phyloP scores from a whole-genome alignment of 768 basidiomycete genomes.

The Pleurotus sapidus region DNA sequence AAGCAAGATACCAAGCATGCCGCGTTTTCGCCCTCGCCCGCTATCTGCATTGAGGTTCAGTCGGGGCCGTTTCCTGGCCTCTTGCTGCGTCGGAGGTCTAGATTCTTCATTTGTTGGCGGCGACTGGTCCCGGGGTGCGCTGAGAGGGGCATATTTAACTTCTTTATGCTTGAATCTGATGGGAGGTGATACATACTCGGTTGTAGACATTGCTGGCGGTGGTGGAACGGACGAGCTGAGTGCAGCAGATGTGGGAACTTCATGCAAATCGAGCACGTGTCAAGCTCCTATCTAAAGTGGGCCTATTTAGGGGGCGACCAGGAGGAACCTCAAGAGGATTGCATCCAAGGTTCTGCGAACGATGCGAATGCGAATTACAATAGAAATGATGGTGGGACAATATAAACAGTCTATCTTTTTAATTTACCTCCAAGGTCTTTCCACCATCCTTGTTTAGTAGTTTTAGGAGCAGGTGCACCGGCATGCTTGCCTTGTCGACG shows the following conservation, averaged over 20 bases:
- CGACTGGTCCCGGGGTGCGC: conserved; percentile 7
- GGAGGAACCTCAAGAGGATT: too few species aligned
- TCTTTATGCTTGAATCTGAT: too few species aligned
- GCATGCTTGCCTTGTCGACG: conserved; percentile 18
- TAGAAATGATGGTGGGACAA: too few species aligned
- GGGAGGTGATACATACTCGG: too few species aligned
- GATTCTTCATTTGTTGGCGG: conserved; percentile 19
- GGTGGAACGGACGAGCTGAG: too few species aligned
- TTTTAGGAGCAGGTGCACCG: not conserved
- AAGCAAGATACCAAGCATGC: conserved; percentile 83
- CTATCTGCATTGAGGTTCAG: conserved; percentile 56
- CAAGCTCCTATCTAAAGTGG: too few species aligned
- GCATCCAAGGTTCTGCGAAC: too few species aligned
- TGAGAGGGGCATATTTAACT: conserved; percentile 9
- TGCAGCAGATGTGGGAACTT: too few species aligned
- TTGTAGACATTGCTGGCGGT: too few species aligned
- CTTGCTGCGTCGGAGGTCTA: conserved; percentile 40
- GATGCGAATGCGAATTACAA: too few species aligned
- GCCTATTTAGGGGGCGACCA: too few species aligned
- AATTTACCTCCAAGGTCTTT: conserved; percentile 30
- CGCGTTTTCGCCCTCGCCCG: conserved; percentile 72
- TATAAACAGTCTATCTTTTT: conserved; percentile 14
- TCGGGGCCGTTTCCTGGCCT: conserved; percentile 66
- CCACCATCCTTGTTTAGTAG: conserved; percentile 41
- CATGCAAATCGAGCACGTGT: too few species aligned